A percentile compares a stretch with the other conserved stretches of the same genome.
Conservation (phyloP, 176 grass and related monocot species). For the Musa beccarii region DNA sequence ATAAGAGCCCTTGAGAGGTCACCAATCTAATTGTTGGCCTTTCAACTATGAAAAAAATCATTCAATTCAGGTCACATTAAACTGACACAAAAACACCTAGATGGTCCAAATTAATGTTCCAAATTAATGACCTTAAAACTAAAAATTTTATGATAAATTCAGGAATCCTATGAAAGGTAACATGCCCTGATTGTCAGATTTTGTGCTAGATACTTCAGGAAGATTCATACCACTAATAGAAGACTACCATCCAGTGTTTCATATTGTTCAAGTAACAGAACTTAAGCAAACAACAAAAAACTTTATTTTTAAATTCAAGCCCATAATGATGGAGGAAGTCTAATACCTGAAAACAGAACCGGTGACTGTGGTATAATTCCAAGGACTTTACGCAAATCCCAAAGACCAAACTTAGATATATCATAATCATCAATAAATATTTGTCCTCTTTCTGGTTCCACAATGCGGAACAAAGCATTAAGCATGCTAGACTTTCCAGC, state of each 20-base stretch:
- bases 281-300: neutral
- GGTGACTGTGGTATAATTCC: constrained; percentile 97
- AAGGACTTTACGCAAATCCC: constrained; percentile 90
- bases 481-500: constrained; percentile 99
- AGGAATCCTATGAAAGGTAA: too few relatives aligned
- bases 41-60: too few relatives aligned
- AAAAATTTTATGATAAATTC: too few relatives aligned
- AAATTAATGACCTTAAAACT: too few relatives aligned
- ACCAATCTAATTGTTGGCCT: too few relatives aligned
- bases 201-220: too few relatives aligned
- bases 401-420: constrained; percentile 79
- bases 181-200: too few relatives aligned
- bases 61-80: too few relatives aligned
- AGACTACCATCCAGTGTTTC: too few relatives aligned
- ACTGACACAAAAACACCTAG: too few relatives aligned
- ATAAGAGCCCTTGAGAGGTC: neutral
- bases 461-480: constrained; percentile 92
- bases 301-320: neutral
- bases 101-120: too few relatives aligned
- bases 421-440: constrained; percentile 83
- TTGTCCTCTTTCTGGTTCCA: constrained; percentile 71
- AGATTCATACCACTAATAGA: too few relatives aligned
- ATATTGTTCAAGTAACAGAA: neutral
- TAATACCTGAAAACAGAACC: constrained; percentile 90
- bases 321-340: neutral